These are phyloP conservation scores for Pyracantha coccinea DNA, from an alignment of 331 rosid species.

Conservation along the genomic window DNA sequence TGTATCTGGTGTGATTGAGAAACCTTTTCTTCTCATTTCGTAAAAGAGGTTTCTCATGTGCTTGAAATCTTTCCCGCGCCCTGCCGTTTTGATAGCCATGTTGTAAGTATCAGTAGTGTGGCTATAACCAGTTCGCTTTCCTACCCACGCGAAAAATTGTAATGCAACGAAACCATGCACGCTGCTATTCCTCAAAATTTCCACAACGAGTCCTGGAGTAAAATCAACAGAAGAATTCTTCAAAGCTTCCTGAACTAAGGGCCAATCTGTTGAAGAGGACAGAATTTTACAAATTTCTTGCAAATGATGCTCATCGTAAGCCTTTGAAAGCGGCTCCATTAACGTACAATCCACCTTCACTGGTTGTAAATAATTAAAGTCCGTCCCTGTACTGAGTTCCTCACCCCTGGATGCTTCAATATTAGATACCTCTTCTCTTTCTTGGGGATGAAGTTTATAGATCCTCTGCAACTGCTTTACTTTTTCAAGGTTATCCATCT, in stretches of 20 bases:
- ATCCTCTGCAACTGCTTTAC: conserved; percentile 48
- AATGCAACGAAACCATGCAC: conserved; percentile 42
- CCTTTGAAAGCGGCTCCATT: conserved; percentile 22
- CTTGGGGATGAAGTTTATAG: conserved; percentile 29
- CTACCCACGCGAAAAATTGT: conserved; percentile 69
- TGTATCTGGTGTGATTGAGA: conserved; percentile 54
- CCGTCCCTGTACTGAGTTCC: conserved; percentile 19
- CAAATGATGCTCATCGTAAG: conserved; percentile 39
- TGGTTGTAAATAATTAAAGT: conserved; percentile 20
- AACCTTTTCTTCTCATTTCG: conserved; percentile 72
- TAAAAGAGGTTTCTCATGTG: conserved; percentile 77
- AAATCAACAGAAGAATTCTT: conserved; percentile 45
- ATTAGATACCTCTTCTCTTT: conserved; percentile 9
- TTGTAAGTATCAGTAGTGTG: conserved; percentile 81
- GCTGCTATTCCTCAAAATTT: conserved; percentile 40
- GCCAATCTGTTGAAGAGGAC: conserved; percentile 50
- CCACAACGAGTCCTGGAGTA: conserved; percentile 56
- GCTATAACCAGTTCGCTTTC: conserved; percentile 45
- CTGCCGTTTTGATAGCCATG: conserved; percentile 78
- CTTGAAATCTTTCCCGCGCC: conserved; percentile 78
- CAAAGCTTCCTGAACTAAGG: conserved; percentile 36
- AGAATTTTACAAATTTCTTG: conserved; percentile 40
- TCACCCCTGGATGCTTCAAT: conserved; percentile 13
- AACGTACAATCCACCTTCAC: conserved; percentile 11
- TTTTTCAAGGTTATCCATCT: conserved; percentile 31